These are phyloP conservation scores for Penicillium occitanis DNA, from an alignment of 2,329 filamentous ascomycete species.

Conservation along the genomic window DNA sequence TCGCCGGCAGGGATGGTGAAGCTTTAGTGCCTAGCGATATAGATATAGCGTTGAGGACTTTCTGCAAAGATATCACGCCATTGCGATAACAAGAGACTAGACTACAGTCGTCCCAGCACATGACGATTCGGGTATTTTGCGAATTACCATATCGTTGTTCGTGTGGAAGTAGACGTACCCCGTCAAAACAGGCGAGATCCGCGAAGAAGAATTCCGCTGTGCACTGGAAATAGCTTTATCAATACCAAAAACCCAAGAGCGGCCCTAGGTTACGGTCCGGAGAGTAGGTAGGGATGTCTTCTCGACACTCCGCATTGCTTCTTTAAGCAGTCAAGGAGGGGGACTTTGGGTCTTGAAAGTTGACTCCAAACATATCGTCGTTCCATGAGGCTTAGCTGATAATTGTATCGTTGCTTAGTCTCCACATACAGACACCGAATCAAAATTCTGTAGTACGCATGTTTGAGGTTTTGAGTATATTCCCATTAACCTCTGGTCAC, in stretches of 20 bases:
- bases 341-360: neutral
- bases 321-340: neutral
- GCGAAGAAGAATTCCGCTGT: neutral
- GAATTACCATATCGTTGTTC: too few species aligned
- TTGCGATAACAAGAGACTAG: neutral
- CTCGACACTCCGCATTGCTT: neutral
- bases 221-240: neutral
- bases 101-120: too few species aligned
- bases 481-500: neutral
- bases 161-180: too few species aligned
- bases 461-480: too few species aligned
- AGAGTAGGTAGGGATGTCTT: neutral
- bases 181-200: neutral
- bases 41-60: neutral
- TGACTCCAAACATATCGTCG: neutral
- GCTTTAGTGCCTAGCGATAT: neutral
- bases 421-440: neutral
- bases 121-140: too few species aligned
- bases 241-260: neutral
- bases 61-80: neutral
- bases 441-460: neutral
- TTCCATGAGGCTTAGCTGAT: neutral
- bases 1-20: neutral
- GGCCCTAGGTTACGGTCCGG: neutral
- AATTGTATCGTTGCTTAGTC: neutral